Evolutionary conservation across 140 eudicot genomes (phyloP).

Genomic region (Erigeron philadelphicus): DNA sequence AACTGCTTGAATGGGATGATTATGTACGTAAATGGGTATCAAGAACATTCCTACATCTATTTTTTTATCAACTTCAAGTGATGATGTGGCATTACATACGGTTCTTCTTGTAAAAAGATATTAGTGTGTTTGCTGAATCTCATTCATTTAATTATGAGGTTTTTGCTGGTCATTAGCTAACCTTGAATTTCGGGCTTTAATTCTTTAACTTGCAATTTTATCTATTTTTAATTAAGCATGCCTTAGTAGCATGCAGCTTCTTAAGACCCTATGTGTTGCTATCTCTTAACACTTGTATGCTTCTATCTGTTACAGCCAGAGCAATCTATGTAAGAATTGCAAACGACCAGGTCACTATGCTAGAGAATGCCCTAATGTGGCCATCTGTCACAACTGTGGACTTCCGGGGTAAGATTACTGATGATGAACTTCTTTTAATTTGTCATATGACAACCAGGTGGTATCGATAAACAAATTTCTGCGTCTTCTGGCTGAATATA

Average conservation of each 20-base stretch:
- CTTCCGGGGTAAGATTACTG: constrained; percentile 80
- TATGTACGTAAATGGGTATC: background rate
- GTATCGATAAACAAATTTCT: background rate
- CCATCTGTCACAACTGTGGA: constrained; percentile 93
- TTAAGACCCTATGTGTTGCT: background rate
- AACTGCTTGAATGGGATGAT: background rate
- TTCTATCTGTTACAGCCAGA: constrained; percentile 50
- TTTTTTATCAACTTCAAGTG: background rate
- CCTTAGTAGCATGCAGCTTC: constrained; percentile 7
- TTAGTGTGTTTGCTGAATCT: background rate
- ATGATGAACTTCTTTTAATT: background rate
- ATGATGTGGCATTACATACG: background rate
- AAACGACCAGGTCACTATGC: constrained; percentile 96
- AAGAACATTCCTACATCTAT: background rate
- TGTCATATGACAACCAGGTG: background rate
- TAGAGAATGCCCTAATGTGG: constrained; percentile 94
- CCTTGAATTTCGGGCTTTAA: background rate
- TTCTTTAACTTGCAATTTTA: background rate
- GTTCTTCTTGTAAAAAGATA: background rate
- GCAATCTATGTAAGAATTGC: constrained; percentile 83
- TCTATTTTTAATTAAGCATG: background rate
- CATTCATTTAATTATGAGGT: no score
- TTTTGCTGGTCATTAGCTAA: no score
- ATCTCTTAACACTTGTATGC: constrained; percentile 17
- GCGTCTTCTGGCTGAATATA: background rate